Base-by-base conservation (phyloP, 2,329 filamentous ascomycete genomes). In the Nectriaceae sp. region DNA sequence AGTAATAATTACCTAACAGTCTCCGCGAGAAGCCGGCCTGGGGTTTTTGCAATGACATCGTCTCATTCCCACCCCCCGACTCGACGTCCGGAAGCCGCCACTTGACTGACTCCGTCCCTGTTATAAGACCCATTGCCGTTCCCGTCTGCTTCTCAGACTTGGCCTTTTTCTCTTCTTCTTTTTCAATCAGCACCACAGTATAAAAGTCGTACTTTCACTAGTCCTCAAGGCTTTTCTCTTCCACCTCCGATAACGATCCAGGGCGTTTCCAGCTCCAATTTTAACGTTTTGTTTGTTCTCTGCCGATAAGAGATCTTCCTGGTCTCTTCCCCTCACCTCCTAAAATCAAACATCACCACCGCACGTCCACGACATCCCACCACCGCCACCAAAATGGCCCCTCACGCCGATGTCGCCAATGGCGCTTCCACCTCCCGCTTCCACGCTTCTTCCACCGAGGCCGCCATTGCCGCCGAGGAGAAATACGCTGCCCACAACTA, bases 401-500 rank as follows among this genome's bases (percentile, higher is more conserved):
- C 82, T 57, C 80, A 83, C 75, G 79, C 80, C 63, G 71, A 81
- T 63, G 68, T 62, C 62, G 58, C 59, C 48, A 57, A 60, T 46
- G 52, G 61, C 46, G 51, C 63, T 57, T 50, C 57, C 48, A 52
- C 55, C 54, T 71, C 74, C 42, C 75, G 74, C 58, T 83, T 80
- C 75, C 94, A 97, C 74, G 81, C 90, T 46, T 70, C 88, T 18
- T 91, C 93, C 21, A 92, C 91, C 37, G 75, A 85, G 49, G 78
- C 81, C 61, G 93, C 94, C 62, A 95, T 97, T 69, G 75, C 84
- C 44, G 76, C 85, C 44, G 94, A 99, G 75, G 79, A 89, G 65
- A 78, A 89, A 67, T 93, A 83, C 70, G 94, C 94, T 42, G 94
- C 94, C 41, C 94, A 99, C 83, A 99, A 99, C 79, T 99, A 99